A percentile compares a stretch with the other conserved stretches of the same genome.
These are phyloP conservation scores for Boletus coccyginus DNA, from an alignment of 768 basidiomycete species.

Conservation along the genomic window DNA sequence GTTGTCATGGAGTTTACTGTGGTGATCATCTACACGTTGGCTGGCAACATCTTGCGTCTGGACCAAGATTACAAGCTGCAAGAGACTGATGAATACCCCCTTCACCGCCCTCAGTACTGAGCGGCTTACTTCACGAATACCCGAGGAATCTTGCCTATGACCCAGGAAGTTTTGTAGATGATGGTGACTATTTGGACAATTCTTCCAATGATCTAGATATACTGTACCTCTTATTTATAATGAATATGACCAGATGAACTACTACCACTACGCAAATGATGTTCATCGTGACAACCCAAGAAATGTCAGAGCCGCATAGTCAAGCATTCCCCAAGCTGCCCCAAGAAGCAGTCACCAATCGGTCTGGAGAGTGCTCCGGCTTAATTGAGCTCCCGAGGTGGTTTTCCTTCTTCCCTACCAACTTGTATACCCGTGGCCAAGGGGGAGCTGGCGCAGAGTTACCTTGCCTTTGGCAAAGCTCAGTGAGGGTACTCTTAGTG, in stretches of 20 bases:
- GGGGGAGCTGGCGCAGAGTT: slow-evolving; percentile 50
- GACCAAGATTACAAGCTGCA: slow-evolving; percentile 32
- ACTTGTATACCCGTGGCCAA: slow-evolving; percentile 53
- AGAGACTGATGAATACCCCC: slow-evolving; percentile 24
- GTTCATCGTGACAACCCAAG: neutral
- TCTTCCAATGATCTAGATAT: neutral
- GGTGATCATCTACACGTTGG: slow-evolving; percentile 40
- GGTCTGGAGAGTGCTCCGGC: slow-evolving; percentile 66
- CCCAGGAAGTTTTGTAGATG: neutral
- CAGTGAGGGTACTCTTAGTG: slow-evolving; percentile 19
- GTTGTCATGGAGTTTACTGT: slow-evolving; percentile 59
- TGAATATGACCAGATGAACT: neutral
- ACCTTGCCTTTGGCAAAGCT: slow-evolving; percentile 37
- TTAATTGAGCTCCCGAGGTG: slow-evolving; percentile 62
- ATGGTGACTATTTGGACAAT: neutral
- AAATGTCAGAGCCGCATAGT: slow-evolving; percentile 70
- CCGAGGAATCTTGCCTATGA: neutral
- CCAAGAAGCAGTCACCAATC: slow-evolving; percentile 34
- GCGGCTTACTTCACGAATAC: neutral
- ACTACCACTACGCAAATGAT: too few relatives aligned
- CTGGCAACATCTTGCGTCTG: slow-evolving; percentile 29
- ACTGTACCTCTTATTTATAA: slow-evolving; percentile 1
- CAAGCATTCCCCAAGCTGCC: slow-evolving; percentile 59
- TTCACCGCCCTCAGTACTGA: slow-evolving; percentile 36
- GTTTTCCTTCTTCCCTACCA: slow-evolving; percentile 42